A percentile compares a stretch with the other conserved stretches of the same genome.
phyloP scores from a whole-genome alignment of 2,329 filamentous ascomycete genomes.

The Xylaria arbuscula region DNA sequence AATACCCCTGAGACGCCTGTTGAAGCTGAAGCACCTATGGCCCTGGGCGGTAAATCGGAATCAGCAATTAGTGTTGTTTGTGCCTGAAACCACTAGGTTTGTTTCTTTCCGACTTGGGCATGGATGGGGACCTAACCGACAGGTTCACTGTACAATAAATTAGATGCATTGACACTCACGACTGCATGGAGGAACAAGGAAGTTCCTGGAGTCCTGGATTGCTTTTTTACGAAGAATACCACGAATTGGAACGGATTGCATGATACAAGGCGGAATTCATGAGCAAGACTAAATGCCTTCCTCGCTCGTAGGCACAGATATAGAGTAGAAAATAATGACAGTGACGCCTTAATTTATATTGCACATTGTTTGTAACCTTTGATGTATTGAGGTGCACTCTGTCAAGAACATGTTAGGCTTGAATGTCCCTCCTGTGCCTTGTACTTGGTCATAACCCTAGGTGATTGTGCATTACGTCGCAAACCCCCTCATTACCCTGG shows the following conservation, averaged over 20 bases:
- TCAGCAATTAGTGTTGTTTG: constrained; percentile 25
- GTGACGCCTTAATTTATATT: constrained; percentile 9
- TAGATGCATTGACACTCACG: constrained; percentile 37
- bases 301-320: constrained; percentile 6
- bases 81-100: constrained; percentile 8
- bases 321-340: constrained; percentile 15
- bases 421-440: no score
- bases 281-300: not conserved
- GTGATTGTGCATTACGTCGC: not conserved
- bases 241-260: constrained; percentile 33
- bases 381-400: not conserved
- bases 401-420: not conserved
- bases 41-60: constrained; percentile 29
- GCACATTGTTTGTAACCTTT: not conserved
- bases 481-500: not conserved
- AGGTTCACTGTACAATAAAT: constrained; percentile 34
- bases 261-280: constrained; percentile 21
- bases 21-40: constrained; percentile 39
- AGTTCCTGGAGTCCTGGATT: constrained; percentile 36
- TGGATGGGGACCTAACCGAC: not conserved
- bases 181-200: constrained; percentile 32
- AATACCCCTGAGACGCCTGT: constrained; percentile 42
- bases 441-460: not conserved
- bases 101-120: not conserved
- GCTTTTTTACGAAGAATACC: constrained; percentile 34